Percentiles rank a stretch among this genome's conserved stretches.
Conservation (phyloP, 768 basidiomycete species). For the Termitomyces sp. region DNA sequence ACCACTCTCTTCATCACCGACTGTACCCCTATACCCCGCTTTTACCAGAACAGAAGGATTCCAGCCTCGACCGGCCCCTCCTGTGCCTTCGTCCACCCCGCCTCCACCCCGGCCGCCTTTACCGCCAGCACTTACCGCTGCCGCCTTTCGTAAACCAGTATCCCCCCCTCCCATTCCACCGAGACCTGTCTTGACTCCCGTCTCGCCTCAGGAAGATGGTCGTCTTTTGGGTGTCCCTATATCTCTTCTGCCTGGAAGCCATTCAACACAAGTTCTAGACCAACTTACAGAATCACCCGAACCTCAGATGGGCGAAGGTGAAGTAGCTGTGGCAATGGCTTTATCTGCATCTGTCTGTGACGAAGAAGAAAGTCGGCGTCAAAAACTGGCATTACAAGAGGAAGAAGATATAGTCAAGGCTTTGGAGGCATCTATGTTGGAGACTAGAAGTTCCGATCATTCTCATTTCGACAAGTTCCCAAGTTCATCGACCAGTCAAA, state of each 20-base stretch:
- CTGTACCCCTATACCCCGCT: conserved; percentile 25
- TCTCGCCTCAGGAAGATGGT: background rate
- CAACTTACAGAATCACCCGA: conserved; percentile 5
- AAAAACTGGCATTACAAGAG: conserved; percentile 39
- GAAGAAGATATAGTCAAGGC: conserved; percentile 65
- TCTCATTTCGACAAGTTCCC: conserved; percentile 4
- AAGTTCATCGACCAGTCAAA: conserved; percentile 17
- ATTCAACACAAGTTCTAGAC: background rate
- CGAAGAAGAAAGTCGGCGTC: conserved; percentile 23
- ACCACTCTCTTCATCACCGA: conserved; percentile 6
- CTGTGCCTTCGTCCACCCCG: conserved; percentile 11
- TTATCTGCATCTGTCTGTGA: conserved; percentile 43
- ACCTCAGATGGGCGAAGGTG: conserved; percentile 28
- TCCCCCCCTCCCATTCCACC: conserved; percentile 34
- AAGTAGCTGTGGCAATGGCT: conserved; percentile 40
- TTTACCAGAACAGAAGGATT: conserved; percentile 22
- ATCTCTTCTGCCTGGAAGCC: background rate
- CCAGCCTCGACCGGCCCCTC: conserved; percentile 22
- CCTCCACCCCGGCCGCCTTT: conserved; percentile 22
- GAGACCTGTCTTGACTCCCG: conserved; percentile 22
- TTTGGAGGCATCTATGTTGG: conserved; percentile 43
- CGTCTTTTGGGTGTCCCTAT: background rate
- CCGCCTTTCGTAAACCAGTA: conserved; percentile 10
- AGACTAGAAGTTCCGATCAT: background rate
- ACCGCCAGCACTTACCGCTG: conserved; percentile 4